These are phyloP conservation scores for Lachancea fermentati DNA, from an alignment of 805 yeast genomes.

Conservation along the genomic window DNA sequence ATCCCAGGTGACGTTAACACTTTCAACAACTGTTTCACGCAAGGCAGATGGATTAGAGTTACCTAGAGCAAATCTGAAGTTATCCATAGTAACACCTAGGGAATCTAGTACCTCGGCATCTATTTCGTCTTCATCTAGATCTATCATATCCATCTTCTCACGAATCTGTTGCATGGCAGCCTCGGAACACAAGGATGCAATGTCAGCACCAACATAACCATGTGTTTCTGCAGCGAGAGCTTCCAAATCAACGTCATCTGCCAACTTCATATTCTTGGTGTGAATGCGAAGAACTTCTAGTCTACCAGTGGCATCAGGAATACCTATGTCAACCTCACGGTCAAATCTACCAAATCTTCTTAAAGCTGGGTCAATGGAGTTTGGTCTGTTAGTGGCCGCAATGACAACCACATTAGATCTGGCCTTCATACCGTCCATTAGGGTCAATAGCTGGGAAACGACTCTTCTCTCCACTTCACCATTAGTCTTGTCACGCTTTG, in stretches of 20 bases:
- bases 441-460: constrained; percentile 92
- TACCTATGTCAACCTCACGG: constrained; percentile 85
- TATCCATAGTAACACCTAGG: constrained; percentile 97
- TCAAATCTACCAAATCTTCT: constrained; percentile 88
- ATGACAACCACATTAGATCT: constrained; percentile 96
- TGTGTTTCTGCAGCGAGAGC: constrained; percentile 95
- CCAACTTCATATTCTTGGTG: constrained; percentile 97
- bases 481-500: constrained; percentile 99
- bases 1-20: constrained; percentile 98
- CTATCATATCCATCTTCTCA: constrained; percentile 98
- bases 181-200: constrained; percentile 98
- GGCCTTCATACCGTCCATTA: constrained; percentile 99
- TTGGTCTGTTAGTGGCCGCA: constrained; percentile 89
- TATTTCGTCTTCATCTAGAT: constrained; percentile 91
- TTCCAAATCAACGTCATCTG: constrained; percentile 92
- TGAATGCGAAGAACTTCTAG: constrained; percentile 94
- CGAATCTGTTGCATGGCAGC: constrained; percentile 99
- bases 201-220: constrained; percentile 99
- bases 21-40: constrained; percentile 98
- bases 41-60: constrained; percentile 98
- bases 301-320: constrained; percentile 98
- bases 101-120: constrained; percentile 96
- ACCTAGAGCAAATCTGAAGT: constrained; percentile 95
- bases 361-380: constrained; percentile 70
- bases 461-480: constrained; percentile 99